Evolutionary conservation across 164 flowering plant genomes (phyloP).

Genomic region (Sextonia rubra): DNA sequence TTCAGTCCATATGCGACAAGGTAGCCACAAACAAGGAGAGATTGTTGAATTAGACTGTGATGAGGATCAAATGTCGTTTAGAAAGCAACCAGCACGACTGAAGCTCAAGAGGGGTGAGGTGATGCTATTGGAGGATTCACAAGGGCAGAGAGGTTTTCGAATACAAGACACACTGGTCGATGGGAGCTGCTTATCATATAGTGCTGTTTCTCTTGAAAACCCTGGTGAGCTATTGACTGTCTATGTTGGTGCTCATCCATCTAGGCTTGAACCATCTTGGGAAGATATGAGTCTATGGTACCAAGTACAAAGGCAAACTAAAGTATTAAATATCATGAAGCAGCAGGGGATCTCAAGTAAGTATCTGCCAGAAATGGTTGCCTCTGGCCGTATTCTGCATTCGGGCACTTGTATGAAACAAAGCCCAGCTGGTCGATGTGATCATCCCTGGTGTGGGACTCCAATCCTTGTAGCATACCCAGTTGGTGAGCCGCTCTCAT

Average conservation of each 20-base stretch:
- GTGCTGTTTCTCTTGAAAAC: constrained; percentile 48
- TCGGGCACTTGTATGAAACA: constrained; percentile 57
- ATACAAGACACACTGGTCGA: constrained; percentile 42
- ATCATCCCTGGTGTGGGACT: constrained; percentile 80
- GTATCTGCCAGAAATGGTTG: constrained; percentile 57
- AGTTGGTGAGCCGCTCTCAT: constrained; percentile 59
- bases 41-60: constrained; percentile 55
- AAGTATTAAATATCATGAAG: constrained; percentile 59
- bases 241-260: constrained; percentile 77
- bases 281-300: constrained; percentile 90
- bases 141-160: constrained; percentile 39
- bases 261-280: constrained; percentile 79
- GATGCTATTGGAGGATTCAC: constrained; percentile 45
- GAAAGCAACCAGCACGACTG: constrained; percentile 33
- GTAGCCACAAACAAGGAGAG: constrained; percentile 34
- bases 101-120: constrained; percentile 44
- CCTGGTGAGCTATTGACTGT: constrained; percentile 43
- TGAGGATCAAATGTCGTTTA: constrained; percentile 27
- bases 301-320: constrained; percentile 86
- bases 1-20: constrained; percentile 21
- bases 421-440: constrained; percentile 56
- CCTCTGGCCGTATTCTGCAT: constrained; percentile 68
- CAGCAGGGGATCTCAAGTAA: constrained; percentile 56
- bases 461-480: constrained; percentile 73
- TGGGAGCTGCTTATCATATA: constrained; percentile 40